Evolutionary conservation across 2,329 filamentous ascomycete genomes (phyloP).

Genomic region (Akanthomyces muscarius): DNA sequence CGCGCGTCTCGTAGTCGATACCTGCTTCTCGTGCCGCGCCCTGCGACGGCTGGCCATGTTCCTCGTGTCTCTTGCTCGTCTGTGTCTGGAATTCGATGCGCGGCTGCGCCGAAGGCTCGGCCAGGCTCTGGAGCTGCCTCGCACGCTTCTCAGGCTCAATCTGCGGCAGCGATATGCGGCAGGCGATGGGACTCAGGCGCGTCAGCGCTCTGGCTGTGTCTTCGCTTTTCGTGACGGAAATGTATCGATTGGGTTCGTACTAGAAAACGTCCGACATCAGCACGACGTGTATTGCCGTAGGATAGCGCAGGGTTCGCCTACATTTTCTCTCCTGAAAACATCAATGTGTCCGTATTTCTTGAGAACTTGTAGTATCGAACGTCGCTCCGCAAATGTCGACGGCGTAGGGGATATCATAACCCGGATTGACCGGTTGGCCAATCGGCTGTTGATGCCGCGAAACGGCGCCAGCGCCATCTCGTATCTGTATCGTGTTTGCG

Average conservation of each 20-base stretch:
- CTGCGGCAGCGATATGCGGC: constrained; percentile 34
- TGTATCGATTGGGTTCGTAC: constrained; percentile 16
- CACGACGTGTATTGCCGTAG: not conserved
- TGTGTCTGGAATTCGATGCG: not conserved
- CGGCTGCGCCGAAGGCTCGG: not conserved
- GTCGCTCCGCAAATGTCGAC: constrained; percentile 49
- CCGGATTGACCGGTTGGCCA: constrained; percentile 41
- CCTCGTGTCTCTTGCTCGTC: not conserved
- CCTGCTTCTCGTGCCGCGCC: not conserved
- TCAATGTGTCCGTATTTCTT: constrained; percentile 48
- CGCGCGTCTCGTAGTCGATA: constrained; percentile 22
- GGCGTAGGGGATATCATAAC: constrained; percentile 50
- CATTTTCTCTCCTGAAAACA: constrained; percentile 40
- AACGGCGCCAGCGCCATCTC: constrained; percentile 9
- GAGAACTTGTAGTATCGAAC: constrained; percentile 50
- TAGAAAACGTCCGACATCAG: not conserved
- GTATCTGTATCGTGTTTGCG: not conserved
- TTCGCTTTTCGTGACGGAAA: constrained; percentile 43
- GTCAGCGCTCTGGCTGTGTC: constrained; percentile 39
- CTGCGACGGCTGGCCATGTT: not conserved
- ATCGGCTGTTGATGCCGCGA: constrained; percentile 17
- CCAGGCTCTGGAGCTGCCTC: constrained; percentile 20
- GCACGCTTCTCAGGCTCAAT: constrained; percentile 30
- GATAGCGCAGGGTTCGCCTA: not conserved
- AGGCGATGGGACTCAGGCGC: constrained; percentile 43